Percentiles rank a stretch among this genome's conserved stretches.
Evolutionary conservation across 2,329 filamentous ascomycete genomes (phyloP).

Genomic region (Pezicula neosporulosa): DNA sequence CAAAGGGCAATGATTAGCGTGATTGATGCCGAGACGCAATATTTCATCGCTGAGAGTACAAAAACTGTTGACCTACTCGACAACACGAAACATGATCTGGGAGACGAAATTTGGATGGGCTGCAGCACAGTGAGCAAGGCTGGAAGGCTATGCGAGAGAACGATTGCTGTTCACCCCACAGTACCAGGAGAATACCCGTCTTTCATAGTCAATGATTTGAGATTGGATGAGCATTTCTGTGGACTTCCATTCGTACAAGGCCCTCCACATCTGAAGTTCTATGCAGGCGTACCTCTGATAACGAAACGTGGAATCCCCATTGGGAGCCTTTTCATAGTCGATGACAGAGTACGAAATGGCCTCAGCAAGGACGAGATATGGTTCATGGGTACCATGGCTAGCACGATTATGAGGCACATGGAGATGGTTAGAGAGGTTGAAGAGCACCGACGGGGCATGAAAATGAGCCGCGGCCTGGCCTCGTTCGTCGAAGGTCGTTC

Average conservation of each 20-base stretch:
- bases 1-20: slow-evolving; percentile 47
- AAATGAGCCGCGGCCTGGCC: slow-evolving; percentile 51
- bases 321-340: slow-evolving; percentile 58
- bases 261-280: slow-evolving; percentile 23
- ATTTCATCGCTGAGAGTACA: slow-evolving; percentile 49
- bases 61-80: slow-evolving; percentile 34
- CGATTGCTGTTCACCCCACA: slow-evolving; percentile 20
- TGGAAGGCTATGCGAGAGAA: slow-evolving; percentile 29
- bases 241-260: slow-evolving; percentile 23
- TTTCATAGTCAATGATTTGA: slow-evolving; percentile 27
- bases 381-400: slow-evolving; percentile 55
- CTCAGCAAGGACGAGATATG: slow-evolving; percentile 44
- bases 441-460: slow-evolving; percentile 50
- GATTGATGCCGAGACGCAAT: slow-evolving; percentile 42
- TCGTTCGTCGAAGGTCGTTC: slow-evolving; percentile 47
- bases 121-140: slow-evolving; percentile 24
- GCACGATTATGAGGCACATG: slow-evolving; percentile 57
- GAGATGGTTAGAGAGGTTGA: slow-evolving; percentile 52
- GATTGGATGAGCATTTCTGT: slow-evolving; percentile 25
- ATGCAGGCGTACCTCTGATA: slow-evolving; percentile 29
- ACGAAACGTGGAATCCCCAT: slow-evolving; percentile 38
- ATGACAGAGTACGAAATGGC: slow-evolving; percentile 49
- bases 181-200: slow-evolving; percentile 19
- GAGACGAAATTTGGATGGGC: slow-evolving; percentile 30
- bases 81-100: slow-evolving; percentile 20